Conservation (phyloP, 2,329 filamentous ascomycete species). For the Diaporthe citri region DNA sequence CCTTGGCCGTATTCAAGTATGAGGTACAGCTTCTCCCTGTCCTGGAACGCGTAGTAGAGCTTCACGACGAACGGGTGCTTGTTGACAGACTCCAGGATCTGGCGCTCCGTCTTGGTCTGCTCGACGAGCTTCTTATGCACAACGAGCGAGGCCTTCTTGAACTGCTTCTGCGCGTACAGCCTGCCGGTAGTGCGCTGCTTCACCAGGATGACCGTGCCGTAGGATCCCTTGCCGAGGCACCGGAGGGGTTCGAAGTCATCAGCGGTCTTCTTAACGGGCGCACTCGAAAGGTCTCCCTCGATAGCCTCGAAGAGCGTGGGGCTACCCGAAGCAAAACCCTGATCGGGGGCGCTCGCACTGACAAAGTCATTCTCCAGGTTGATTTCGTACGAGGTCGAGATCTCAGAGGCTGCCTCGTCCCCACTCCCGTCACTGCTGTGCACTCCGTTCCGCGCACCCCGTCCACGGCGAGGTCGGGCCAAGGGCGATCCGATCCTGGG, state of each 20-base stretch:
- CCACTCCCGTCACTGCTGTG: slow-evolving; percentile 68
- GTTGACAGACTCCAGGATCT: slow-evolving; percentile 95
- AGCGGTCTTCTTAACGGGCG: slow-evolving; percentile 86
- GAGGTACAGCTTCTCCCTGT: slow-evolving; percentile 96
- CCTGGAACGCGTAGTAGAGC: slow-evolving; percentile 97
- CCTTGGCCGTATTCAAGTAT: slow-evolving; percentile 98
- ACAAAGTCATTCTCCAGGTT: slow-evolving; percentile 87
- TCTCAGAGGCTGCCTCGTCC: slow-evolving; percentile 78
- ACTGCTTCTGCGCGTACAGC: slow-evolving; percentile 97
- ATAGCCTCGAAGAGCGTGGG: slow-evolving; percentile 55
- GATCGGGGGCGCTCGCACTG: slow-evolving; percentile 71
- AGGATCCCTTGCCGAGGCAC: slow-evolving; percentile 95
- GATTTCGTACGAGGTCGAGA: slow-evolving; percentile 85
- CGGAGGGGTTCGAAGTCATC: slow-evolving; percentile 91
- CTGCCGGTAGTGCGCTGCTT: slow-evolving; percentile 89
- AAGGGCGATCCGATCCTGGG: slow-evolving; percentile 50
- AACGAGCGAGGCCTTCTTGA: slow-evolving; percentile 95
- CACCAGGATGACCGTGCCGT: slow-evolving; percentile 93
- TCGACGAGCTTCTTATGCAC: slow-evolving; percentile 97
- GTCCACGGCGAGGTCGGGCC: slow-evolving; percentile 45
- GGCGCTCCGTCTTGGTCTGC: slow-evolving; percentile 96
- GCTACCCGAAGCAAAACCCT: slow-evolving; percentile 40
- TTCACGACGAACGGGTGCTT: slow-evolving; percentile 98
- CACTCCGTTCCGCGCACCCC: slow-evolving; percentile 52
- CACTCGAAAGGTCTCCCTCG: slow-evolving; percentile 65